Conservation (phyloP, 495 filamentous ascomycete species). For the Lasiosphaeris hirsuta region DNA sequence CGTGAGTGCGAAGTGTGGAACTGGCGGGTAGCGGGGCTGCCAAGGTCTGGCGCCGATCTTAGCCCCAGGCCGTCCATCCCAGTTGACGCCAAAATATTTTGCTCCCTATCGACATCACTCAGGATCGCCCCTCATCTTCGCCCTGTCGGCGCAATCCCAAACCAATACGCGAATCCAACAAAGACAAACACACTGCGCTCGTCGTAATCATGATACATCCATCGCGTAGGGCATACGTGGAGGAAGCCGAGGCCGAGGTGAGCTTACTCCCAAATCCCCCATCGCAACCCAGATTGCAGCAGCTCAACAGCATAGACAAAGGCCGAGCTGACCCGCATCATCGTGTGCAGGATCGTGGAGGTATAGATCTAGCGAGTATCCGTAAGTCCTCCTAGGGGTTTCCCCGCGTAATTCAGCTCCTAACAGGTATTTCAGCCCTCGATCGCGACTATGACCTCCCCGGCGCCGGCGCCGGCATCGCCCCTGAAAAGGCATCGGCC, state of each 20-base stretch:
- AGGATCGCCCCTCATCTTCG: too few relatives aligned
- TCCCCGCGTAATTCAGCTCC: neutral
- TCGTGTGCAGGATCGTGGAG: conserved; percentile 54
- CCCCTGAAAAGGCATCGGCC: conserved; percentile 83
- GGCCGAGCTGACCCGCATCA: conserved; percentile 28
- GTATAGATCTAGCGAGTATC: conserved; percentile 74
- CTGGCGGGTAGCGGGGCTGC: too few relatives aligned
- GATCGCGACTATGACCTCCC: conserved; percentile 87
- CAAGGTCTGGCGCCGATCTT: too few relatives aligned
- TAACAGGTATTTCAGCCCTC: conserved; percentile 51
- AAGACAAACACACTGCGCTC: neutral
- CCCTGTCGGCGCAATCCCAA: too few relatives aligned
- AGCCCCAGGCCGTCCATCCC: too few relatives aligned
- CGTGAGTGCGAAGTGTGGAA: too few relatives aligned
- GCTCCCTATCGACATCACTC: too few relatives aligned
- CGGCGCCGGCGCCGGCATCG: conserved; percentile 65
- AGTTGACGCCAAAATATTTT: too few relatives aligned
- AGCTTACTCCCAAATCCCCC: conserved; percentile 31
- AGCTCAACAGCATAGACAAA: conserved; percentile 30
- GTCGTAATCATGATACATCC: conserved; percentile 70
- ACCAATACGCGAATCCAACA: neutral
- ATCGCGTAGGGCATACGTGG: conserved; percentile 90
- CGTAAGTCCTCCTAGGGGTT: conserved; percentile 53
- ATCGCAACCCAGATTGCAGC: conserved; percentile 30
- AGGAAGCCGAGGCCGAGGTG: conserved; percentile 76